A percentile compares a stretch with the other conserved stretches of the same genome.
These are phyloP conservation scores for Pseudoneurospora amorphoporcata DNA, from an alignment of 495 filamentous ascomycete species.

Conservation along the genomic window DNA sequence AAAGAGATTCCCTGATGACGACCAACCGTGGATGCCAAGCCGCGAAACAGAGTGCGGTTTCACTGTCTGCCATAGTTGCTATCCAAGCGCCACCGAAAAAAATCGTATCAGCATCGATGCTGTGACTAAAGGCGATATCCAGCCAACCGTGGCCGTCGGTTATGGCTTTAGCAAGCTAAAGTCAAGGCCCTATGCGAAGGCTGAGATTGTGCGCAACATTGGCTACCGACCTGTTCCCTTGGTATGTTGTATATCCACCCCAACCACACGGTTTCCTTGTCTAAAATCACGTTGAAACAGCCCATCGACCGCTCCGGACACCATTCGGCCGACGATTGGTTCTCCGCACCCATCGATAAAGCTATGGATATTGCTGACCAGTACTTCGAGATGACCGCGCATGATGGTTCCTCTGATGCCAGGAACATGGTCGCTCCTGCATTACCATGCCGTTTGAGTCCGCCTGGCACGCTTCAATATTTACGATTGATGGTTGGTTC, in stretches of 20 bases:
- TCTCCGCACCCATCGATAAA: neutral
- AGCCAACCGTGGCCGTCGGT: slow-evolving; percentile 28
- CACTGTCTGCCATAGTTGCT: slow-evolving; percentile 43
- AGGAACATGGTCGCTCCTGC: neutral
- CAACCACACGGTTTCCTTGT: neutral
- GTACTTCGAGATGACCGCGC: neutral
- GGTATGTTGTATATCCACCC: slow-evolving; percentile 14
- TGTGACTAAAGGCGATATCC: slow-evolving; percentile 34
- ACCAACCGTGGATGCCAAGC: slow-evolving; percentile 30
- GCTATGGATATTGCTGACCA: neutral
- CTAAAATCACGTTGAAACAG: neutral
- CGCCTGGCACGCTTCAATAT: neutral
- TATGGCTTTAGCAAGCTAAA: slow-evolving; percentile 29
- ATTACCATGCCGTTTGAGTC: neutral
- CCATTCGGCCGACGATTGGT: neutral
- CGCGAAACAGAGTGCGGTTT: slow-evolving; percentile 36
- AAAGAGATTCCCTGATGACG: slow-evolving; percentile 4
- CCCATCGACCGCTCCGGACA: neutral
- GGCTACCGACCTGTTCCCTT: slow-evolving; percentile 25
- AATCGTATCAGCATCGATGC: slow-evolving; percentile 40
- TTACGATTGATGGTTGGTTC: neutral
- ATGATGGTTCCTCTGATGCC: neutral
- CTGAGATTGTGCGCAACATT: slow-evolving; percentile 21
- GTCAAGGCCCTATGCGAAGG: slow-evolving; percentile 22
- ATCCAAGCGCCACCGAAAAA: slow-evolving; percentile 31